Conservation (phyloP, 78 protist species). For the Bodo saltans region DNA sequence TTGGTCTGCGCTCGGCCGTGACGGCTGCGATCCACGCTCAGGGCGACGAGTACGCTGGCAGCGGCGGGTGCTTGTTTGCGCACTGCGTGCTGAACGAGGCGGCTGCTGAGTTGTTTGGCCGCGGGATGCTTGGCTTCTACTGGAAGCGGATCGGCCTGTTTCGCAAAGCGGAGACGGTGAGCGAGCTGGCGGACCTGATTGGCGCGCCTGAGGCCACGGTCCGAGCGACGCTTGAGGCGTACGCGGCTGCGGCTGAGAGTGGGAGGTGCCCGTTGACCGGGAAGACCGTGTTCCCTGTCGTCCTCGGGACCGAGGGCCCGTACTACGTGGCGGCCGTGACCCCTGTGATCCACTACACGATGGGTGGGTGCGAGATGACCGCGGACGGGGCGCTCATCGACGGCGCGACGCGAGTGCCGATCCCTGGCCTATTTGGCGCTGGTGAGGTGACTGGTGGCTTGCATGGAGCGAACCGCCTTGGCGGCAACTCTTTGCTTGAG, state of each 20-base stretch:
- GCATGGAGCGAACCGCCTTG: conserved; percentile 80
- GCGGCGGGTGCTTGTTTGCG: conserved; percentile 1
- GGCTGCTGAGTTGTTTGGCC: conserved; percentile 26
- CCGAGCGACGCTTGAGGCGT: conserved; percentile 42
- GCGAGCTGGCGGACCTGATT: conserved; percentile 27
- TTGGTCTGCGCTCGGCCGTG: conserved; percentile 56
- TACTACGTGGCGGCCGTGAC: conserved; percentile 40
- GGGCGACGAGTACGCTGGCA: conserved; percentile 20
- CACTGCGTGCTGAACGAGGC: conserved; percentile 24
- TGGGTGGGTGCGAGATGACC: conserved; percentile 62
- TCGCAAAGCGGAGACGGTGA: neutral
- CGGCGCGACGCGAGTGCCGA: conserved; percentile 4
- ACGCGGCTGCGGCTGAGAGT: neutral
- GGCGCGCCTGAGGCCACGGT: neutral
- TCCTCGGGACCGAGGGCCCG: conserved; percentile 1
- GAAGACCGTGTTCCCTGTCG: conserved; percentile 43
- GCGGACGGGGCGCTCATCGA: conserved; percentile 12
- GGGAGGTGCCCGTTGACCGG: conserved; percentile 45
- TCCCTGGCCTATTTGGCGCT: conserved; percentile 63
- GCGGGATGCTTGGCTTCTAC: conserved; percentile 39
- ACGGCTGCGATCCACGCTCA: conserved; percentile 40
- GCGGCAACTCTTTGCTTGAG: conserved; percentile 72
- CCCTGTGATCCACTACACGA: conserved; percentile 71
- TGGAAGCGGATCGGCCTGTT: conserved; percentile 2
- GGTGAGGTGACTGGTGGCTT: conserved; percentile 83